Conservation (phyloP, 2,329 filamentous ascomycete species). For the Annulohypoxylon truncatum region DNA sequence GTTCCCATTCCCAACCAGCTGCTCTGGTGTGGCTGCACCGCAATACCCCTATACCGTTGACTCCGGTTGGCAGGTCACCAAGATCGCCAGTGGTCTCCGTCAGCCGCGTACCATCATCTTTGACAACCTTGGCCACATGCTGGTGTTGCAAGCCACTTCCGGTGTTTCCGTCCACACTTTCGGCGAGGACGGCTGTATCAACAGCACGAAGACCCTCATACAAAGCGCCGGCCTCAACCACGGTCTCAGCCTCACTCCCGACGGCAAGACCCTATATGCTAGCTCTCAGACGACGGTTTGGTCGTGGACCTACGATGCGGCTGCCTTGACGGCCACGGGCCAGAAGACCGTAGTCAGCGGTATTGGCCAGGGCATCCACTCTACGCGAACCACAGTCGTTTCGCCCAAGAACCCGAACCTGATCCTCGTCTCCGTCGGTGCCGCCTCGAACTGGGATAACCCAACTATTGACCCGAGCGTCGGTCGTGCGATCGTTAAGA, state of each 20-base stretch:
- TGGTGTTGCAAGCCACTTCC: conserved; percentile 45
- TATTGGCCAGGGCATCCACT: conserved; percentile 65
- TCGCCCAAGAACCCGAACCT: conserved; percentile 61
- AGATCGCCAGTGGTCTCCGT: conserved; percentile 47
- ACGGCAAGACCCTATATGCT: conserved; percentile 55
- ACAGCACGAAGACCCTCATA: conserved; percentile 44
- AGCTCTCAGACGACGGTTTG: conserved; percentile 63
- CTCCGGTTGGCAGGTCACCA: conserved; percentile 45
- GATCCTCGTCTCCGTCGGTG: conserved; percentile 67
- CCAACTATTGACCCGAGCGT: conserved; percentile 58
- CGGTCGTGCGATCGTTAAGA: conserved; percentile 68
- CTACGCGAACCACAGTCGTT: conserved; percentile 67
- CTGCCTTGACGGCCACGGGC: conserved; percentile 53
- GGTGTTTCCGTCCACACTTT: conserved; percentile 49
- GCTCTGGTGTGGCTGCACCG: conserved; percentile 41
- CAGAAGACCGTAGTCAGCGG: conserved; percentile 62
- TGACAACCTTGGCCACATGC: conserved; percentile 46
- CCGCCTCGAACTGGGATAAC: conserved; percentile 65
- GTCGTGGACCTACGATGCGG: conserved; percentile 66
- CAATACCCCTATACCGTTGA: conserved; percentile 44
- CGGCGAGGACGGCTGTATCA: conserved; percentile 46
- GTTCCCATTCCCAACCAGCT: conserved; percentile 44
- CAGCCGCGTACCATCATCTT: conserved; percentile 46
- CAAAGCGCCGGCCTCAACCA: conserved; percentile 55
- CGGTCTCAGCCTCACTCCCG: conserved; percentile 54